phyloP scores from a whole-genome alignment of 2,329 filamentous ascomycete genomes.

The Dendryphion nanum region DNA sequence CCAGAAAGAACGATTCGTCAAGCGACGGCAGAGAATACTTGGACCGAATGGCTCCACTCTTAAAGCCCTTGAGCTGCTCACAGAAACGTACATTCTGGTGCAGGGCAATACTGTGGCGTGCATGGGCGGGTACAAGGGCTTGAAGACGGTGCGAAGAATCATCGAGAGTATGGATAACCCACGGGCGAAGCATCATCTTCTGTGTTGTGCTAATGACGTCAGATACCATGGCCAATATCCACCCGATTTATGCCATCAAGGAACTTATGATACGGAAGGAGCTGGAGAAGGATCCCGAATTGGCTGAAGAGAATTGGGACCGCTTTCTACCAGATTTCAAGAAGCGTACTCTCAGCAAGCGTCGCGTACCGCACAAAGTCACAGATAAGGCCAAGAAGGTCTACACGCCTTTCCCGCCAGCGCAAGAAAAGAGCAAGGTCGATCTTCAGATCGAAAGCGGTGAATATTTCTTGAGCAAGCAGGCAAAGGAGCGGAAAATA shows the following conservation, averaged over 20 bases:
- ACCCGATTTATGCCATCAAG: slow-evolving; percentile 90
- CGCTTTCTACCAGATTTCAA: slow-evolving; percentile 97
- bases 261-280: slow-evolving; percentile 93
- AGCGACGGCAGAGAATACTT: slow-evolving; percentile 87
- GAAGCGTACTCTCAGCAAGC: slow-evolving; percentile 83
- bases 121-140: slow-evolving; percentile 89
- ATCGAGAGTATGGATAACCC: slow-evolving; percentile 94
- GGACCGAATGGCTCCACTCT: slow-evolving; percentile 89
- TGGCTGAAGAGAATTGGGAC: slow-evolving; percentile 90
- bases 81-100: slow-evolving; percentile 83
- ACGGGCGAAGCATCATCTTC: slow-evolving; percentile 62
- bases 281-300: slow-evolving; percentile 81
- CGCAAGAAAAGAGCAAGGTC: slow-evolving; percentile 98
- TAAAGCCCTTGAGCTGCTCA: slow-evolving; percentile 90
- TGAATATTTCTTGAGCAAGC: slow-evolving; percentile 93
- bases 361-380: slow-evolving; percentile 78
- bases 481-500: slow-evolving; percentile 81
- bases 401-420: slow-evolving; percentile 96
- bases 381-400: slow-evolving; percentile 90
- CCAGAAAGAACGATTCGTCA: slow-evolving; percentile 96
- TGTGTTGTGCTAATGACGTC: no score
- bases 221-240: slow-evolving; percentile 97
- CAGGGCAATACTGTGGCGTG: slow-evolving; percentile 93
- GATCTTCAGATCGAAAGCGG: slow-evolving; percentile 97
- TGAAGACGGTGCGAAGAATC: slow-evolving; percentile 83